Evolutionary conservation across 352 stramenopile genomes (phyloP).

Genomic region (Pythium dissotocum): DNA sequence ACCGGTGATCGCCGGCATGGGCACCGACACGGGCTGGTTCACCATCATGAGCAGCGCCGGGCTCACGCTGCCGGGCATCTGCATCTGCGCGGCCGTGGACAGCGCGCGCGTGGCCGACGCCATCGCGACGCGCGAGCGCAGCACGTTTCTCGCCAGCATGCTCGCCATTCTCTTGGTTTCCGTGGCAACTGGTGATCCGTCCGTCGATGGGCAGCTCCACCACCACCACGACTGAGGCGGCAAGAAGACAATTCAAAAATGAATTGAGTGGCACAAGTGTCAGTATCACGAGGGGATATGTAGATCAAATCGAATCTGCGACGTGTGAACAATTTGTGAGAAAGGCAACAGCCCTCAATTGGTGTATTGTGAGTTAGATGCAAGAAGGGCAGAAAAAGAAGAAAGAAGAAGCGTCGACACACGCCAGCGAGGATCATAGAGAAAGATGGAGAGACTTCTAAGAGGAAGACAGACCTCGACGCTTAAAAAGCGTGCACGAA

Average conservation of each 20-base stretch:
- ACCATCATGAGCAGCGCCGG: constrained; percentile 28
- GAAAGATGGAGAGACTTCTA: background rate
- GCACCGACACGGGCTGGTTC: constrained; percentile 18
- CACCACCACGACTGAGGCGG: background rate
- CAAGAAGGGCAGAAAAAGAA: background rate
- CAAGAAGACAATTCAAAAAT: background rate
- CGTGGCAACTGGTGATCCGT: background rate
- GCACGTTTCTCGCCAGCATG: constrained; percentile 25
- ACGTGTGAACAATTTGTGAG: background rate
- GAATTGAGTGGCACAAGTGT: background rate
- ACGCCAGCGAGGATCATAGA: background rate
- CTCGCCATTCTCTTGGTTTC: constrained; percentile 16
- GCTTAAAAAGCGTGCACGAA: constrained; percentile 8
- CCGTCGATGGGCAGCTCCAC: background rate
- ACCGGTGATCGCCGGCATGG: constrained; percentile 21
- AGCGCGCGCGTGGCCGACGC: constrained; percentile 14
- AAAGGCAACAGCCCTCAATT: background rate
- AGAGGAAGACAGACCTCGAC: no score
- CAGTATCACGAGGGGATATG: background rate
- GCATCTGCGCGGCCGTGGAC: constrained; percentile 6
- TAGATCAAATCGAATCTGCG: background rate
- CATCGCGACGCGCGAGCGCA: constrained; percentile 14
- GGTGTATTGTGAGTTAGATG: background rate
- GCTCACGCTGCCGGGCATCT: constrained; percentile 8
- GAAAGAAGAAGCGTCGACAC: background rate